phyloP scores from a whole-genome alignment of 371 early-diverging fungal species.

The Apophysomyces variabilis region DNA sequence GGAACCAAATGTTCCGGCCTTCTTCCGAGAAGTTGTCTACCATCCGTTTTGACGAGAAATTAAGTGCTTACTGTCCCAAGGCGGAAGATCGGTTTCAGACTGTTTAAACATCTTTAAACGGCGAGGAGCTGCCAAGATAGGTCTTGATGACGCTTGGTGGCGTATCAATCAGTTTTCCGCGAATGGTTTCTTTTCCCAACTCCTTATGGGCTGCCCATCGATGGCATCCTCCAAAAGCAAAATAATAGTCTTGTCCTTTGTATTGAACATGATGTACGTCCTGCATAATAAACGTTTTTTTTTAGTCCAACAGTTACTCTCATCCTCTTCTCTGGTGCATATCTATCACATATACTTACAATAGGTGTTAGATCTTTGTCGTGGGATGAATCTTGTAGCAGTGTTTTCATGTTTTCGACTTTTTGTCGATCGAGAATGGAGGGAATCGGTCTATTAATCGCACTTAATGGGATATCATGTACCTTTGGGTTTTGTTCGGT shows the following conservation, averaged over 20 bases:
- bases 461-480: constrained; percentile 48
- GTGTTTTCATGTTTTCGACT: constrained; percentile 43
- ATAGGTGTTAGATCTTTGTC: constrained; percentile 51
- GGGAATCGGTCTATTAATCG: constrained; percentile 50
- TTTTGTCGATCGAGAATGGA: constrained; percentile 46
- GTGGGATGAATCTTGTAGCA: constrained; percentile 29
- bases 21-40: constrained; percentile 4
- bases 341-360: constrained; percentile 21
- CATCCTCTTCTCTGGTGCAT: neutral
- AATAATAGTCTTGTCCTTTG: constrained; percentile 50
- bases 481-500: constrained; percentile 21
- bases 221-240: constrained; percentile 57
- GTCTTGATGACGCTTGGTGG: constrained; percentile 46
- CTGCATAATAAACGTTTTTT: constrained; percentile 18
- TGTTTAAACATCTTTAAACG: constrained; percentile 36
- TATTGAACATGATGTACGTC: constrained; percentile 48
- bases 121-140: constrained; percentile 47
- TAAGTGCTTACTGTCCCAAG: constrained; percentile 33
- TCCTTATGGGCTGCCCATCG: constrained; percentile 57
- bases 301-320: too few species aligned
- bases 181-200: constrained; percentile 40
- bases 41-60: constrained; percentile 5
- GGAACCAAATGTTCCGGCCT: constrained; percentile 19
- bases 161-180: constrained; percentile 47
- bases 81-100: constrained; percentile 25